phyloP scores from a whole-genome alignment of 176 grass and related monocot species.

The Elaeis guineensis region DNA sequence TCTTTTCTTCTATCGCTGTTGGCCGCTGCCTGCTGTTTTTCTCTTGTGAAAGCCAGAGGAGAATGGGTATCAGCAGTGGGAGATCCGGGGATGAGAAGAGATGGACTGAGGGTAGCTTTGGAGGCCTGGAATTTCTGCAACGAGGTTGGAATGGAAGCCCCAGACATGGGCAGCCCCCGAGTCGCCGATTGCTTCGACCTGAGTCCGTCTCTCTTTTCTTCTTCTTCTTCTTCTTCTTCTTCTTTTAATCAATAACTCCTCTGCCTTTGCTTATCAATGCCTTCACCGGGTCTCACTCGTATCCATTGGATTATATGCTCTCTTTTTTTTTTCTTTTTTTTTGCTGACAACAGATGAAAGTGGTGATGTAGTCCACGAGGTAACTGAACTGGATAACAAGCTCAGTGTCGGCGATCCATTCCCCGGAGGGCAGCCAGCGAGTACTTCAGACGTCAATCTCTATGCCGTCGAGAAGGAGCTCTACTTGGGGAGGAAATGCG shows the following conservation, averaged over 20 bases:
- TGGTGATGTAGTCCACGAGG: conserved; percentile 42
- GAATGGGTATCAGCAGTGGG: conserved; percentile 55
- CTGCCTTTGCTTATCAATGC: not conserved
- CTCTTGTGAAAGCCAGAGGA: no score
- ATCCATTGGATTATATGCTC: no score
- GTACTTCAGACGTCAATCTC: conserved; percentile 33
- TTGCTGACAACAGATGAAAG: conserved; percentile 5
- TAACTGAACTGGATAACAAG: conserved; percentile 53
- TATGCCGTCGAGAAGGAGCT: conserved; percentile 73
- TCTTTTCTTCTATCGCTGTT: no score
- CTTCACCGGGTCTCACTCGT: not conserved
- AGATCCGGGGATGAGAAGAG: conserved; percentile 73
- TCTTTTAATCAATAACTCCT: not conserved
- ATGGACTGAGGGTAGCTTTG: conserved; percentile 69
- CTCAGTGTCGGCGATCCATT: conserved; percentile 44
- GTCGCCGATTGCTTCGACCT: conserved; percentile 87
- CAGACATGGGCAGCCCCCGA: conserved; percentile 80
- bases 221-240: not conserved
- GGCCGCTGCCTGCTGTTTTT: no score
- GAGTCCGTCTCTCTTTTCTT: conserved; percentile 16
- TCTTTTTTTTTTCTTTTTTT: not conserved
- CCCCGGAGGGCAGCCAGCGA: not conserved
- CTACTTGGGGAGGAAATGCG: conserved; percentile 59
- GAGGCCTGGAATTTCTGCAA: conserved; percentile 98
- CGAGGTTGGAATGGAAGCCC: conserved; percentile 76